These are phyloP conservation scores for Penicillium parvum DNA, from an alignment of 495 filamentous ascomycete genomes.

Conservation along the genomic window DNA sequence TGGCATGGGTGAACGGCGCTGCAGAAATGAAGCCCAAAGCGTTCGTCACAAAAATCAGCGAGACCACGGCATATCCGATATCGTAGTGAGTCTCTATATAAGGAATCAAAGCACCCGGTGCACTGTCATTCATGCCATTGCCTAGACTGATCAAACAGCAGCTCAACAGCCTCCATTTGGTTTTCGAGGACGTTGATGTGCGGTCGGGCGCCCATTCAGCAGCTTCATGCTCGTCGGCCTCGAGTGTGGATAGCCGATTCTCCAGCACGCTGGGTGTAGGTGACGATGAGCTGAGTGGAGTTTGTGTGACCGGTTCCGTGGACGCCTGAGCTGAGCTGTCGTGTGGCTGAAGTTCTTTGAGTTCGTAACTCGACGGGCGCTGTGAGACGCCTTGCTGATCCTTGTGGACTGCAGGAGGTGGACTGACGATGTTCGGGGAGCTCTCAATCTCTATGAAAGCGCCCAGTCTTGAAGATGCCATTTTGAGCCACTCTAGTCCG, in stretches of 20 bases:
- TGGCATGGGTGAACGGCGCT: conserved; percentile 53
- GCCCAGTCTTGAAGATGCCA: conserved; percentile 27
- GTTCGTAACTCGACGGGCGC: conserved; percentile 26
- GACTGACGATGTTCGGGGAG: conserved; percentile 23
- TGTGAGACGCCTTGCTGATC: conserved; percentile 26
- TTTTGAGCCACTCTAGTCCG: conserved; percentile 2
- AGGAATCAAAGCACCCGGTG: conserved; percentile 69
- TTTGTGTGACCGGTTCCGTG: conserved; percentile 7
- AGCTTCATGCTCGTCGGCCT: conserved; percentile 31
- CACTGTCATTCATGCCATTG: conserved; percentile 58
- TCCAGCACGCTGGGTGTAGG: conserved; percentile 47
- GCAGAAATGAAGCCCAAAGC: conserved; percentile 72
- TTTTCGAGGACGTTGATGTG: conserved; percentile 48
- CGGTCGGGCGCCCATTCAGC: conserved; percentile 51
- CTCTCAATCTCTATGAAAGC: conserved; percentile 34
- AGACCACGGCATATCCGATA: conserved; percentile 70
- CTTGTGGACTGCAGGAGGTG: conserved; percentile 30
- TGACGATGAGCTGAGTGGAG: background rate
- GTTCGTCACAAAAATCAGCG: conserved; percentile 74
- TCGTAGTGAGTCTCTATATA: conserved; percentile 68
- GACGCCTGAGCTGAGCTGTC: conserved; percentile 10
- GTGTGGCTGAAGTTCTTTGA: conserved; percentile 30
- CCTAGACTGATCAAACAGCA: conserved; percentile 45
- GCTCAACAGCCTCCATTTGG: conserved; percentile 33
- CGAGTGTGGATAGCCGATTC: conserved; percentile 43